A percentile compares a stretch with the other conserved stretches of the same genome.
phyloP scores from a whole-genome alignment of 208 protist species.

The Trypanosoma platydactyli region DNA sequence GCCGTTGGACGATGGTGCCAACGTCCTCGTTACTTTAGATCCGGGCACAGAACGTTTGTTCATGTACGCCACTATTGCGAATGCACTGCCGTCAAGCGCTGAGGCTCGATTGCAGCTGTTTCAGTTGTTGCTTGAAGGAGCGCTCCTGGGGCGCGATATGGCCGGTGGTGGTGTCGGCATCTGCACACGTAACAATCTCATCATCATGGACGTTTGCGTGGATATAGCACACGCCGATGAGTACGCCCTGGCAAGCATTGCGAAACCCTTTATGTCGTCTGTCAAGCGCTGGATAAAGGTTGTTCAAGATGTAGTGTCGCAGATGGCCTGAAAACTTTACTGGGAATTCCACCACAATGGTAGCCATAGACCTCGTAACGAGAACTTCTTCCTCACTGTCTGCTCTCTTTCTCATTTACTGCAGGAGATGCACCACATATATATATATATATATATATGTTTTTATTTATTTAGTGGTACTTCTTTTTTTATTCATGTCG shows the following conservation, averaged over 20 bases:
- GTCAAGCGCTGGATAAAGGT: slow-evolving; percentile 40
- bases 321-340: background rate
- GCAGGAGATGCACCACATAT: too few relatives aligned
- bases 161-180: slow-evolving; percentile 75
- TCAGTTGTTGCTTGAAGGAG: slow-evolving; percentile 69
- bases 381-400: slow-evolving; percentile 6
- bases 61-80: slow-evolving; percentile 76
- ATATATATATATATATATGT: too few relatives aligned
- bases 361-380: too few relatives aligned
- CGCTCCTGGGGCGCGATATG: slow-evolving; percentile 78
- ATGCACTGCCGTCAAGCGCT: slow-evolving; percentile 42
- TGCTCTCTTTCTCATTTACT: slow-evolving; percentile 4
- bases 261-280: slow-evolving; percentile 51
- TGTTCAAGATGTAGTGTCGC: slow-evolving; percentile 2
- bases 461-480: background rate
- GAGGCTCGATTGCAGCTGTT: slow-evolving; percentile 51
- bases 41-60: slow-evolving; percentile 59
- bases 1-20: slow-evolving; percentile 24
- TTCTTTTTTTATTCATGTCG: slow-evolving; percentile 17
- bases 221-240: slow-evolving; percentile 56
- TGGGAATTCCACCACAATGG: background rate
- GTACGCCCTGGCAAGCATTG: slow-evolving; percentile 42
- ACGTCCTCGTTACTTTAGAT: slow-evolving; percentile 74
- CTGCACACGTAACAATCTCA: slow-evolving; percentile 53
- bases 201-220: slow-evolving; percentile 73